These are phyloP conservation scores for Amanita jacksonii DNA, from an alignment of 768 basidiomycete genomes.

Conservation along the genomic window DNA sequence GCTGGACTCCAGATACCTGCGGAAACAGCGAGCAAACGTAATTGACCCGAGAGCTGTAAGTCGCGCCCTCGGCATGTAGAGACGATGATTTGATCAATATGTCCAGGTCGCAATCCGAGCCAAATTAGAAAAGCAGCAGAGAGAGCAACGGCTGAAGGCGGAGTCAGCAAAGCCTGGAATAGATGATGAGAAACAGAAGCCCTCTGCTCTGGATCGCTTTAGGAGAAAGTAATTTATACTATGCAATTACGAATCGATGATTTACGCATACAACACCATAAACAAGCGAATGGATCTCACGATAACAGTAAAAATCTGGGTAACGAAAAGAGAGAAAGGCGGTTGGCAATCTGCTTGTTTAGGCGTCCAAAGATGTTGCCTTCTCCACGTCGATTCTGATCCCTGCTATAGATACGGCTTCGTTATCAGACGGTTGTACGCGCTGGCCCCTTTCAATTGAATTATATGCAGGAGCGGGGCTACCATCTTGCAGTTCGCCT, in stretches of 20 bases:
- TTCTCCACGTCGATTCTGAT: conserved; percentile 59
- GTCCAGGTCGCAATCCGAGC: conserved; percentile 52
- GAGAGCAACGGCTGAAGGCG: conserved; percentile 22
- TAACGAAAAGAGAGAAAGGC: too few relatives aligned
- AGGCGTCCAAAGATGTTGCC: conserved; percentile 26
- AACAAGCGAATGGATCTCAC: conserved; percentile 7
- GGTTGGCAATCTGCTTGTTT: not conserved
- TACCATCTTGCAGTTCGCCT: conserved; percentile 28
- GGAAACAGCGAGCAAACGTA: conserved; percentile 93
- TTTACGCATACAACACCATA: not conserved
- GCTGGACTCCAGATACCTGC: conserved; percentile 34
- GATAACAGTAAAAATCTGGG: not conserved
- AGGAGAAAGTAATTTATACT: not conserved
- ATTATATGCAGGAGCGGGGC: conserved; percentile 48
- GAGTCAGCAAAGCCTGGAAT: not conserved
- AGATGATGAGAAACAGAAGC: not conserved
- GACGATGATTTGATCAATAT: not conserved
- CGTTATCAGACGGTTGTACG: conserved; percentile 20
- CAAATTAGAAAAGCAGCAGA: conserved; percentile 52
- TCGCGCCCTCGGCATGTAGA: conserved; percentile 9
- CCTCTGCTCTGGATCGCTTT: conserved; percentile 8
- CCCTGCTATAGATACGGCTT: conserved; percentile 27
- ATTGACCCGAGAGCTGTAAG: conserved; percentile 72
- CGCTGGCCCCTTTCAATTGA: conserved; percentile 41
- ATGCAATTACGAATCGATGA: not conserved